Conservation (phyloP, 2,329 filamentous ascomycete genomes). For the Talaromyces piceae region DNA sequence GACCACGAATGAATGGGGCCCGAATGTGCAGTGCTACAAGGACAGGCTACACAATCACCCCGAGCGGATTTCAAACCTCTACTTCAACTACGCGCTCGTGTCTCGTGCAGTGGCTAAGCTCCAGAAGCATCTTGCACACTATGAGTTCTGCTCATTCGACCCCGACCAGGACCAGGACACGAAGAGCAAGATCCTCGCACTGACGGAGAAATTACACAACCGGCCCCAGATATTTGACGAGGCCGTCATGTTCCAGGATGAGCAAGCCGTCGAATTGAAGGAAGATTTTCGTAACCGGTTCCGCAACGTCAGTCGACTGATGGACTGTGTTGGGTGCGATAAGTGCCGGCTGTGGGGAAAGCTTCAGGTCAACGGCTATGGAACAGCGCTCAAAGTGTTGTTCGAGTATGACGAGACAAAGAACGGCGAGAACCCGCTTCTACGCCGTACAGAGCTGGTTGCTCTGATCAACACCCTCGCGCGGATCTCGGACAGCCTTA, state of each 20-base stretch:
- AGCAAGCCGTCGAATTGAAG: slow-evolving; percentile 63
- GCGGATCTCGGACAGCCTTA: slow-evolving; percentile 72
- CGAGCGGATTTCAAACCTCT: slow-evolving; percentile 91
- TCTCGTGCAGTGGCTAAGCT: slow-evolving; percentile 87
- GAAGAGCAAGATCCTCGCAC: slow-evolving; percentile 69
- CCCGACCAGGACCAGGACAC: slow-evolving; percentile 68
- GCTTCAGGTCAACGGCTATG: slow-evolving; percentile 88
- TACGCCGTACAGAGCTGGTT: slow-evolving; percentile 86
- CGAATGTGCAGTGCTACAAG: slow-evolving; percentile 84
- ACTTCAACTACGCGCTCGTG: slow-evolving; percentile 98
- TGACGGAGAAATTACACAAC: slow-evolving; percentile 63
- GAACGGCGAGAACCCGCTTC: slow-evolving; percentile 56
- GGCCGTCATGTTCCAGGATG: slow-evolving; percentile 80
- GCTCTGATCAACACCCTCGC: slow-evolving; percentile 91
- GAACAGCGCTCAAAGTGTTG: slow-evolving; percentile 86
- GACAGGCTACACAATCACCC: slow-evolving; percentile 74
- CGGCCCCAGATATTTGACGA: slow-evolving; percentile 82
- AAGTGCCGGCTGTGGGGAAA: slow-evolving; percentile 99
- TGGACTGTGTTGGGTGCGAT: slow-evolving; percentile 98
- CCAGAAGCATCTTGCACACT: slow-evolving; percentile 68
- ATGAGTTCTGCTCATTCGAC: slow-evolving; percentile 91
- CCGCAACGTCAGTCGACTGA: slow-evolving; percentile 89
- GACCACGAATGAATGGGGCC: slow-evolving; percentile 85
- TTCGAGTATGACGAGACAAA: slow-evolving; percentile 79
- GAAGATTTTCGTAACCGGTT: slow-evolving; percentile 97